Percentiles rank a stretch among this genome's conserved stretches.
Evolutionary conservation across 768 basidiomycete genomes (phyloP).

Genomic region (Cystoderma amianthinum): DNA sequence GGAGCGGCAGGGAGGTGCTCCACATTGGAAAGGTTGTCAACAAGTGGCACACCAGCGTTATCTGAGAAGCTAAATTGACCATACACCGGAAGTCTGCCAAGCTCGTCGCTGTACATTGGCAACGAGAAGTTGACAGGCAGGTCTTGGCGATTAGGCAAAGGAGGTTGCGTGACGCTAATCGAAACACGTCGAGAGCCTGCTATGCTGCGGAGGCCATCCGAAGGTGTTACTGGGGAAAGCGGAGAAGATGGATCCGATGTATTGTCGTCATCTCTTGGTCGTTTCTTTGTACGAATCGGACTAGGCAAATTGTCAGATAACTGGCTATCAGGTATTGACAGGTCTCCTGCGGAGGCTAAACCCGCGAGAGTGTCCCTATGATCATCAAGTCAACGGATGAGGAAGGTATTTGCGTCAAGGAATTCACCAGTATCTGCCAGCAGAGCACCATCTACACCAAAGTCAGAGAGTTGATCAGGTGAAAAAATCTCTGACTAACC

Average conservation of each 20-base stretch:
- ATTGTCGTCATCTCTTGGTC: slow-evolving; percentile 10
- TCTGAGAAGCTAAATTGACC: slow-evolving; percentile 32
- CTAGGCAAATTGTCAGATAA: background rate
- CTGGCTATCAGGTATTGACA: slow-evolving; percentile 13
- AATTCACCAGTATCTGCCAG: slow-evolving; percentile 33
- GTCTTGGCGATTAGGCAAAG: slow-evolving; percentile 4
- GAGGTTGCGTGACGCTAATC: slow-evolving; percentile 10
- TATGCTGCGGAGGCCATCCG: slow-evolving; percentile 11
- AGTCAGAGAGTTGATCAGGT: too few relatives aligned
- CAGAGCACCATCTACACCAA: slow-evolving; percentile 29
- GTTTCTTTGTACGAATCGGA: slow-evolving; percentile 8
- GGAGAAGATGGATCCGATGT: slow-evolving; percentile 6
- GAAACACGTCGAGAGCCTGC: slow-evolving; percentile 22
- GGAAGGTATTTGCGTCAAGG: too few relatives aligned
- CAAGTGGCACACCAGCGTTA: slow-evolving; percentile 7
- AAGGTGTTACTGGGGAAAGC: slow-evolving; percentile 6
- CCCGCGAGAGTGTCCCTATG: slow-evolving; percentile 28
- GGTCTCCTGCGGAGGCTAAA: slow-evolving; percentile 26
- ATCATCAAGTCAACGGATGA: too few relatives aligned
- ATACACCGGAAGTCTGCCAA: slow-evolving; percentile 46
- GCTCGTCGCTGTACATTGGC: slow-evolving; percentile 51
- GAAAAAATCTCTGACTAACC: slow-evolving; percentile 18
- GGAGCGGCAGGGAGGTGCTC: slow-evolving; percentile 4
- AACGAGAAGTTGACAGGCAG: slow-evolving; percentile 23
- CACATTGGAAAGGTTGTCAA: slow-evolving; percentile 3